Evolutionary conservation across 306 rosid species (phyloP), one percentile per base, ranked within the genome.

Genomic region (Mimosa pudica): DNA sequence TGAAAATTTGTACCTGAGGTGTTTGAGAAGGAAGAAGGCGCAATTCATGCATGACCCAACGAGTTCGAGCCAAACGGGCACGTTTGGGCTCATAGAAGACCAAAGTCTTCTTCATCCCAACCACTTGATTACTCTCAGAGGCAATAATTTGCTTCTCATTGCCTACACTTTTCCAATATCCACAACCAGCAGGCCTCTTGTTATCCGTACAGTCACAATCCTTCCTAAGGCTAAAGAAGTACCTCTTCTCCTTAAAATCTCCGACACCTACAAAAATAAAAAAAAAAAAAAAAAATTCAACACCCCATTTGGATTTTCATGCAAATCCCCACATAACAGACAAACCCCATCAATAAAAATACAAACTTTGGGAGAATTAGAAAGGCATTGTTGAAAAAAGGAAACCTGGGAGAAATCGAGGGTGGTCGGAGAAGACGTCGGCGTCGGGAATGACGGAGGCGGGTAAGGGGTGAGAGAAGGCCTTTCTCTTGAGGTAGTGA

Each of bases 1-100:
- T 17, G n/a, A 42, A 54, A 32, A 55, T 48, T 5, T 44, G 52
- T 86, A 89, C 93, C 93, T 67, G 84, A 6, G 46, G 5, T 10
- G 74, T 0, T 2, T 5, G 2, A 5, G 65, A 75, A 36, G 30
- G 71, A 8, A 71, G 16, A 46, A 93, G 83, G 51, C 82, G 81
- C 52, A 79, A 88, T 73, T 90, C 87, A 57, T 88, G 88, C 95
- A 93, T 82, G 73, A 87, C 13, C 97, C 98, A 93, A 6, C 78
- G 84, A 67, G 84, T 80, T 14, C 54, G 62, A 33, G 52, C 1
- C 2, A 5, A 11, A 12, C 42, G 14, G 9, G 32, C 35, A 8
- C 55, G 75, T 4, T 76, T 78, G n/a, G 41, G 60, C 44, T 68
- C 80, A 66, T 85, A 83, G 74, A 83, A 93, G 41, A 70, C 75